Base-by-base conservation (phyloP, 1,139 yeast species). In the Yamadazyma dushanensis region DNA sequence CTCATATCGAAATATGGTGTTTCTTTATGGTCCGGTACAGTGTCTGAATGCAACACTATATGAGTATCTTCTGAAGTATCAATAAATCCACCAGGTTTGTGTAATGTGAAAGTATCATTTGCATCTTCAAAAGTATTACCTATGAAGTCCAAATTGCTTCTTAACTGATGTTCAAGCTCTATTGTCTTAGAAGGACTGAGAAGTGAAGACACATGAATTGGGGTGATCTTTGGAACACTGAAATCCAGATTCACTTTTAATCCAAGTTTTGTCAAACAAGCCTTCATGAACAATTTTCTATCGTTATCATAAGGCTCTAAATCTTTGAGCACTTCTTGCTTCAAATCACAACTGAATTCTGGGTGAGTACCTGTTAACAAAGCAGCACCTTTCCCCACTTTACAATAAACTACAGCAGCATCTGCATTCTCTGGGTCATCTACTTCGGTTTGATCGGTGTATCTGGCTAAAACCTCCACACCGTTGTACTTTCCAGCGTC, bases 301-400 rank as follows among this genome's bases (percentile, higher is more conserved):
- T 83, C 81, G 20, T 72, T 55, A 16, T 61, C 62, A 15, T 65
- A 45, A 0, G 53, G 9, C n/a, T 50, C 56, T 9, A 47, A 34
- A 13, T 39, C 41, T 21, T 38, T 26, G 16, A 46, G 34, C 5
- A 45, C 29, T 3, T 36, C 35, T 10, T 36, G 40, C 8, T 38
- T 32, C 15, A 78, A 48, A 8, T 66, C 64, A 0, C 89, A 81
- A 1, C 80, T 69, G 52, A 82, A 88, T 57, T 94, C 99, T 0
- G 97, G 96, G 57, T 94, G 98, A 0, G 89, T 74, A 0, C 97
- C 97, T 3, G 84, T 70, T n/a, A 92, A 67, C 3, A 92, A 58
- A 0, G 82, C 96, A 25, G 65, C 67, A 2, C 98, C 98, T 32
- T 73, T 67, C 1, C 96, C 96, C 3, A 80, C 76, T 11, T 69